These are phyloP conservation scores for Rhizopus delemar DNA, from an alignment of 371 early-diverging fungal species.

Conservation along the genomic window DNA sequence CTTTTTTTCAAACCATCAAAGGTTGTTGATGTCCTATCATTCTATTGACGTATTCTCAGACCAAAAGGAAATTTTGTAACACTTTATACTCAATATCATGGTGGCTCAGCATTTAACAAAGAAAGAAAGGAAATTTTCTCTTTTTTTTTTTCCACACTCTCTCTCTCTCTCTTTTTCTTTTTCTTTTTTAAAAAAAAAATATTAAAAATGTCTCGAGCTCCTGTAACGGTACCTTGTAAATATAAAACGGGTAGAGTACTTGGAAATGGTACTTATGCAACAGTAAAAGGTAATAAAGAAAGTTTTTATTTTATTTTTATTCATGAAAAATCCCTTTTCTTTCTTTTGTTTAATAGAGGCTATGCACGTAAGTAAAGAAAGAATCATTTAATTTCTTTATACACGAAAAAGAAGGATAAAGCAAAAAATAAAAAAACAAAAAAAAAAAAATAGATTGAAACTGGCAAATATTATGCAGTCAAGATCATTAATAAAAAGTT, in stretches of 20 bases:
- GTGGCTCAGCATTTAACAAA: background rate
- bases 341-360: conserved; percentile 39
- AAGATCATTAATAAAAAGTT: conserved; percentile 91
- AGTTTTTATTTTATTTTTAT: background rate
- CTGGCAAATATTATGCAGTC: conserved; percentile 84
- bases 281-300: conserved; percentile 63
- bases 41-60: no score
- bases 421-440: background rate
- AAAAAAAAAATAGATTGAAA: conserved; percentile 61
- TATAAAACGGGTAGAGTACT: conserved; percentile 71
- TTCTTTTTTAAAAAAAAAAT: background rate
- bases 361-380: conserved; percentile 40
- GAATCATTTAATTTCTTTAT: background rate
- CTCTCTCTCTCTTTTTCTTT: conserved; percentile 2
- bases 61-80: no score
- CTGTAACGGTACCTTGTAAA: conserved; percentile 64
- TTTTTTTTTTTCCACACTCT: background rate
- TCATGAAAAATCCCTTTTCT: background rate
- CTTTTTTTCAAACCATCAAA: no score
- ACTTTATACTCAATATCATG: no score
- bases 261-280: conserved; percentile 72
- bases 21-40: no score
- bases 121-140: background rate
- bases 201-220: conserved; percentile 14
- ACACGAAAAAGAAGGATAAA: background rate